Evolutionary conservation across 164 flowering plant species (phyloP).

Genomic region (Piper longum): DNA sequence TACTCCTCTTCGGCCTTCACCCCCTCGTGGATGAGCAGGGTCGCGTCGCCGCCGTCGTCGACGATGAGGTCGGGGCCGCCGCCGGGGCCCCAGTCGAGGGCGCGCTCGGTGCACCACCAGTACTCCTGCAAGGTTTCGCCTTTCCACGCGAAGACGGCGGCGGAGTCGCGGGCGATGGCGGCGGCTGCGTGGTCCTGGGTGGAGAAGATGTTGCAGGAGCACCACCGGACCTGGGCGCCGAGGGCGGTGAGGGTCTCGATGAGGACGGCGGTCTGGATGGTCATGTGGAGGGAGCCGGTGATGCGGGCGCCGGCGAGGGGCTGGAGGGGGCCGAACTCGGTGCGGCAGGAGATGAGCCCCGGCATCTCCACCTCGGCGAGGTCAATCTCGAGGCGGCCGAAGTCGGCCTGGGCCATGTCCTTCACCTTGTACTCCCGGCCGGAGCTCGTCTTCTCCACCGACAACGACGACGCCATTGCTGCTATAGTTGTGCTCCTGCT

Average conservation of each 20-base stretch:
- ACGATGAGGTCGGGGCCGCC: conserved; percentile 25
- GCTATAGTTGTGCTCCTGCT: too few species aligned
- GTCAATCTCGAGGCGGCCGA: conserved; percentile 18
- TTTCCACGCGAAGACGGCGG: conserved; percentile 21
- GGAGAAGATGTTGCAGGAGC: conserved; percentile 27
- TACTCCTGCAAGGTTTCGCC: conserved; percentile 23
- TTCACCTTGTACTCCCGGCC: conserved; percentile 22
- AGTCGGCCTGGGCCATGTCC: conserved; percentile 22
- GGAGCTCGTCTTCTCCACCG: conserved; percentile 15
- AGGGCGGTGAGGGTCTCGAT: conserved; percentile 24
- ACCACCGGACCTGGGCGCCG: conserved; percentile 25
- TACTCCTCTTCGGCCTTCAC: conserved; percentile 25
- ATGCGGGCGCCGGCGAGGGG: conserved; percentile 19
- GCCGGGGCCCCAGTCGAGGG: conserved; percentile 24
- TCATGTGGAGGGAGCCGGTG: conserved; percentile 25
- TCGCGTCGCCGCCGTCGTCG: conserved; percentile 24
- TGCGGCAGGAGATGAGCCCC: conserved; percentile 17
- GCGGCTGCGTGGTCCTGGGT: conserved; percentile 22
- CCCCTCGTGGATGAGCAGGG: conserved; percentile 18
- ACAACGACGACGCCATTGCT: conserved; percentile 6
- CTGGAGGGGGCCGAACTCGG: conserved; percentile 18
- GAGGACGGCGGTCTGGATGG: conserved; percentile 24
- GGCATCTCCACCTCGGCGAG: conserved; percentile 22
- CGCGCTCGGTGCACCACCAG: conserved; percentile 30
- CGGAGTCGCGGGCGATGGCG: conserved; percentile 24